phyloP scores from a whole-genome alignment of 2,329 filamentous ascomycete species.

The Botrytis byssoidea region DNA sequence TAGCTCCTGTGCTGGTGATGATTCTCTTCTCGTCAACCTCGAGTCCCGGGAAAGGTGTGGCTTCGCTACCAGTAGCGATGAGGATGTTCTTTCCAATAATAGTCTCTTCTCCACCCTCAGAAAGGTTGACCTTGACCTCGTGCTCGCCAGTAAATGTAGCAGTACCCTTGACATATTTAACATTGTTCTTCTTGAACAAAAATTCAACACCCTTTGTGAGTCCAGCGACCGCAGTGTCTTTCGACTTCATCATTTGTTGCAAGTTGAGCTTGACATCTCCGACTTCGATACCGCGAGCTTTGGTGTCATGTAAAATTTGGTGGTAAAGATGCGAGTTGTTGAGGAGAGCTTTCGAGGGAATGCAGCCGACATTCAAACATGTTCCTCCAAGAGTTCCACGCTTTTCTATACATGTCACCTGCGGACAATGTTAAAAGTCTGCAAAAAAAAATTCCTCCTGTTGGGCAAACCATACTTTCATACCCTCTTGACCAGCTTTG shows the following conservation, averaged over 20 bases:
- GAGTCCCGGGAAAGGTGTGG: constrained; percentile 93
- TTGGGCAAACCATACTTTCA: constrained; percentile 66
- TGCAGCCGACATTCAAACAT: constrained; percentile 98
- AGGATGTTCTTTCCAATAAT: constrained; percentile 94
- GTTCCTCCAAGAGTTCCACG: constrained; percentile 92
- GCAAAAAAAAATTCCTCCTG: constrained; percentile 9
- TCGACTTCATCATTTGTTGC: constrained; percentile 95
- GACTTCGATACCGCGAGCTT: constrained; percentile 95
- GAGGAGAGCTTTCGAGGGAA: constrained; percentile 97
- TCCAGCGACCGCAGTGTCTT: constrained; percentile 83
- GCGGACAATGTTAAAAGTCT: constrained; percentile 26
- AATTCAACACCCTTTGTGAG: constrained; percentile 98
- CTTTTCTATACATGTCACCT: constrained; percentile 99
- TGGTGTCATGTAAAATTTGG: constrained; percentile 94
- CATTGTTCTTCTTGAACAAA: constrained; percentile 98
- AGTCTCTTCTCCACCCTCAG: constrained; percentile 86
- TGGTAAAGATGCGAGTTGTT: constrained; percentile 99
- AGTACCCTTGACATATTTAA: constrained; percentile 95
- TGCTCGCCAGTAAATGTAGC: constrained; percentile 85
- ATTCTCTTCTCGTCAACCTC: constrained; percentile 97
- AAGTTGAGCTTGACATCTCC: constrained; percentile 97
- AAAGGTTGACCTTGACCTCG: constrained; percentile 85
- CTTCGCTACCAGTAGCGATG: constrained; percentile 93
- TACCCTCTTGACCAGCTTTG: constrained; percentile 94
- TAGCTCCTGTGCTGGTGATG: constrained; percentile 92